These are phyloP conservation scores for Picochlorum sp. DNA, from an alignment of 139 green algal species.

Conservation along the genomic window DNA sequence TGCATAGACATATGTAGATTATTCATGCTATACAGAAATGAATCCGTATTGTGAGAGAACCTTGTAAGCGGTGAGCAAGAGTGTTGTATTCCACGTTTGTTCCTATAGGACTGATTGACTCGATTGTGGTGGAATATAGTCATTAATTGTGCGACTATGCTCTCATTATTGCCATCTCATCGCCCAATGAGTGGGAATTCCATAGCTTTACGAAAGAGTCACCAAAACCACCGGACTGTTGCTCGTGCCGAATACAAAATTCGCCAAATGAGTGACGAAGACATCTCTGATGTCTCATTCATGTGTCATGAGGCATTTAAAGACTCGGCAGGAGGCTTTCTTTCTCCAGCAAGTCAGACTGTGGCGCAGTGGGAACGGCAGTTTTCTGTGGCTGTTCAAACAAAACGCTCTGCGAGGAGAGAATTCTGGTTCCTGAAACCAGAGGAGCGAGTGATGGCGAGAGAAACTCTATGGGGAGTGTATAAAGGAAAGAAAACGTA, in stretches of 20 bases:
- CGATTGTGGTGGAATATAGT: no score
- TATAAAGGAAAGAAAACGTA: neutral
- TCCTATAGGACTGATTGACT: no score
- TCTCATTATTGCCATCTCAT: no score
- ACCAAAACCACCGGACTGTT: neutral
- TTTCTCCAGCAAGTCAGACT: neutral
- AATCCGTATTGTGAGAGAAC: no score
- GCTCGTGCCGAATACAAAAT: neutral
- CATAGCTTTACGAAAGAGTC: no score
- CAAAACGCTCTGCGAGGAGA: neutral
- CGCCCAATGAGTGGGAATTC: no score
- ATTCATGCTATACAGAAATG: no score
- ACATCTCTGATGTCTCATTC: conserved; percentile 10
- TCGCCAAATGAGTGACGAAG: neutral
- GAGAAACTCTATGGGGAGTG: neutral
- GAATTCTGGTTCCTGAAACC: neutral
- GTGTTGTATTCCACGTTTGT: no score
- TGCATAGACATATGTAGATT: no score
- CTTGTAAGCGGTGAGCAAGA: no score
- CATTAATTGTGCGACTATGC: no score
- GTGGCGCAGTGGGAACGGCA: neutral
- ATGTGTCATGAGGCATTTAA: neutral
- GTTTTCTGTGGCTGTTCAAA: neutral
- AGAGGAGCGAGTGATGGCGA: neutral
- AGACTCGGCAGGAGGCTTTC: neutral